Evolutionary conservation across 2,329 filamentous ascomycete species (phyloP).

Genomic region (Hymenoscyphus fructigenus): DNA sequence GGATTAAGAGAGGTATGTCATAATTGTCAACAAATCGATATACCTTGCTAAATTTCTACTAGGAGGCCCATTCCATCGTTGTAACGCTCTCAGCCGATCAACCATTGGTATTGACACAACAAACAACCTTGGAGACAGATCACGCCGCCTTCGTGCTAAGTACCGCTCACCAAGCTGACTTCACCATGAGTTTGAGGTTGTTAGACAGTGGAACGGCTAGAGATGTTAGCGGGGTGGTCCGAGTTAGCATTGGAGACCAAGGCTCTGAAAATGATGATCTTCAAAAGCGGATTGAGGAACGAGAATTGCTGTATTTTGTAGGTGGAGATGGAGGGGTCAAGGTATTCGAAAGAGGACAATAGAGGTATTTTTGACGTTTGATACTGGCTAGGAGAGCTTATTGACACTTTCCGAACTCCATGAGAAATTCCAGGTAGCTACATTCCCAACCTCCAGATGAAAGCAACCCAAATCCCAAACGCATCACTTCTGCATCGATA

Average conservation of each 20-base stretch:
- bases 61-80: constrained; percentile 65
- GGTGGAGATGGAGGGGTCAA: constrained; percentile 74
- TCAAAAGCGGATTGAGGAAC: constrained; percentile 48
- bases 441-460: constrained; percentile 5
- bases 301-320: constrained; percentile 80
- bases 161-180: constrained; percentile 72
- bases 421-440: constrained; percentile 7
- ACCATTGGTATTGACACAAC: constrained; percentile 62
- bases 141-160: constrained; percentile 70
- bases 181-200: constrained; percentile 69
- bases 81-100: constrained; percentile 71
- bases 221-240: constrained; percentile 86
- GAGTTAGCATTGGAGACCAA: constrained; percentile 61
- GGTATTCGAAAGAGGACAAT: constrained; percentile 81
- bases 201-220: constrained; percentile 85
- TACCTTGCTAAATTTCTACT: constrained; percentile 15
- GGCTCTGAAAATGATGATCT: constrained; percentile 37
- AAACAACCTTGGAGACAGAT: constrained; percentile 66
- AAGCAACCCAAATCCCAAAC: constrained; percentile 16
- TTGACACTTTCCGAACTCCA: constrained; percentile 11
- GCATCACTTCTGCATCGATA: constrained; percentile 22
- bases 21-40: neutral
- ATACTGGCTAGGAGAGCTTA: constrained; percentile 5
- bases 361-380: constrained; percentile 6
- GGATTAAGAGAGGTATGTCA: constrained; percentile 60